phyloP scores from a whole-genome alignment of 306 rosid genomes.

The Cucurbita argyrosperma region DNA sequence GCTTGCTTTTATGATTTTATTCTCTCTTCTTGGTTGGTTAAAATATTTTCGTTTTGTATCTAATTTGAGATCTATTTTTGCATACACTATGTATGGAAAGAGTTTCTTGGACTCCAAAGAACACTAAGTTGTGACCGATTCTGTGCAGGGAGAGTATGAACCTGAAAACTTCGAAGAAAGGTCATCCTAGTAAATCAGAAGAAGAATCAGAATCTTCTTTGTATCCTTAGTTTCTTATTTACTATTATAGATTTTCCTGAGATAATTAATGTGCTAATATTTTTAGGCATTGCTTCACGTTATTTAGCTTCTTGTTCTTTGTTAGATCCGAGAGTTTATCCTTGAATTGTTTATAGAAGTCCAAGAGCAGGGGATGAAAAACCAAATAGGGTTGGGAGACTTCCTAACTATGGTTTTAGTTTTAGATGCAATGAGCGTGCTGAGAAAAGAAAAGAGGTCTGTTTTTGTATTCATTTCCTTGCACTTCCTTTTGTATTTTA shows the following conservation, averaged over 20 bases:
- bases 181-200: conserved; percentile 23
- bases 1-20: background rate
- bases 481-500: conserved; percentile 1
- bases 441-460: conserved; percentile 77
- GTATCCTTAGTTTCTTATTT: conserved; percentile 48
- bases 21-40: background rate
- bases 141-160: conserved; percentile 50
- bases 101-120: background rate
- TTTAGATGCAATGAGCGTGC: conserved; percentile 94
- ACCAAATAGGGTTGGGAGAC: conserved; percentile 39
- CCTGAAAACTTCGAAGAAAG: conserved; percentile 33
- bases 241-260: background rate
- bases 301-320: background rate
- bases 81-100: background rate
- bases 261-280: background rate
- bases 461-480: background rate
- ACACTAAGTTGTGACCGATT: conserved; percentile 9
- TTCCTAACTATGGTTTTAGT: conserved; percentile 89
- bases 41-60: background rate
- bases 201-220: conserved; percentile 47
- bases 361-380: conserved; percentile 54
- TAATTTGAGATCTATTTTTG: background rate
- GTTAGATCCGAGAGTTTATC: conserved; percentile 7
- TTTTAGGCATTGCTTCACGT: background rate
- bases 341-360: conserved; percentile 44